phyloP scores from a whole-genome alignment of 495 filamentous ascomycete genomes.

The Aspergillus kassunensis region DNA sequence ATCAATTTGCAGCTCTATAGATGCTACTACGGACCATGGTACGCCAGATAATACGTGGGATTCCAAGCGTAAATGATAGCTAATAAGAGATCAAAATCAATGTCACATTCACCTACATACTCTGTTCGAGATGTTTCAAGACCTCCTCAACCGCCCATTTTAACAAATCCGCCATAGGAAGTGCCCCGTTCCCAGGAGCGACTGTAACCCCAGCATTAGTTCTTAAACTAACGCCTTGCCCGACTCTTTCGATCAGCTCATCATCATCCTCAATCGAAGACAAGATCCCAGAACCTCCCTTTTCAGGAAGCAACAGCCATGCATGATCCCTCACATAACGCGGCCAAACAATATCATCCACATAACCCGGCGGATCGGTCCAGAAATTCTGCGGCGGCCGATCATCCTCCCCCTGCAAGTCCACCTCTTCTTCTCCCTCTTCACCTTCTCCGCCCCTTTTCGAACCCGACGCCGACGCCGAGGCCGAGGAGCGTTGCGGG shows the following conservation, averaged over 20 bases:
- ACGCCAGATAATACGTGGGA: not conserved
- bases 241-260: conserved; percentile 30
- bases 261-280: conserved; percentile 9
- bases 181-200: conserved; percentile 33
- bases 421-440: conserved; percentile 16
- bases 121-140: conserved; percentile 20
- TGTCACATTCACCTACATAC: too few species aligned
- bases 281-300: conserved; percentile 47
- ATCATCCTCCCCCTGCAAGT: conserved; percentile 37
- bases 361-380: conserved; percentile 89
- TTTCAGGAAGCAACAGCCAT: conserved; percentile 65
- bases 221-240: conserved; percentile 31
- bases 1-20: not conserved
- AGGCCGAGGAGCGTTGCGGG: not conserved
- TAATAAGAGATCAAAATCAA: not conserved
- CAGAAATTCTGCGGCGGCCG: conserved; percentile 72
- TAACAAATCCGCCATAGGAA: conserved; percentile 34
- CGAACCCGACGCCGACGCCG: not conserved
- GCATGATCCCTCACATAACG: conserved; percentile 77
- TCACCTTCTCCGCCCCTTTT: too few species aligned
- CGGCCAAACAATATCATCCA: conserved; percentile 93
- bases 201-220: conserved; percentile 36
- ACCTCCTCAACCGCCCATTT: conserved; percentile 45
- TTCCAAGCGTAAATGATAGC: not conserved
- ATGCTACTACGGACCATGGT: too few species aligned